Percentiles rank a stretch among this genome's conserved stretches.
Conservation (phyloP, 1,139 yeast species). For the Pneumocystis jirovecii region DNA sequence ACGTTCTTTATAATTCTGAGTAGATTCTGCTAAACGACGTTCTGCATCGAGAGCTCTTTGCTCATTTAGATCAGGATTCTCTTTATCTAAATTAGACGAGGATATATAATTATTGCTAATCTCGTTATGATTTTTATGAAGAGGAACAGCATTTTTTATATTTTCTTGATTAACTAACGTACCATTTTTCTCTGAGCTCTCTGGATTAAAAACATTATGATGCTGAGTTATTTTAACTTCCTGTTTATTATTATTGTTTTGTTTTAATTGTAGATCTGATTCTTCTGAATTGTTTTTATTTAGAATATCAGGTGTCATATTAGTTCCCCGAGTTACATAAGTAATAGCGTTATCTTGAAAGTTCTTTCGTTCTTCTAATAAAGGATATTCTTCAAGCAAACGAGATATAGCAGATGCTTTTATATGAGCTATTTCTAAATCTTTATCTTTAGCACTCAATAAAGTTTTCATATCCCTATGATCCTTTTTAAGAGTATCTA, state of each 20-base stretch:
- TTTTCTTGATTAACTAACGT: background rate
- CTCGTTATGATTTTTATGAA: background rate
- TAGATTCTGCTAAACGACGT: conserved; percentile 8
- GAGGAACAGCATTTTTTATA: background rate
- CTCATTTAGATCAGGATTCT: conserved; percentile 3
- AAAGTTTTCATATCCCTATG: conserved; percentile 1
- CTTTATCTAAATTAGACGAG: background rate
- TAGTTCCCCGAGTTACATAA: background rate
- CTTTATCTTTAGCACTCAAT: background rate
- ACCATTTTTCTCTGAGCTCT: background rate
- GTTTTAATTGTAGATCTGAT: background rate
- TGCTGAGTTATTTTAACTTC: background rate
- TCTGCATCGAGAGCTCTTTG: conserved; percentile 11
- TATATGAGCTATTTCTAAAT: conserved; percentile 8
- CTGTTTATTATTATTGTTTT: background rate
- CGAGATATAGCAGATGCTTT: conserved; percentile 5
- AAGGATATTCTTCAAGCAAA: background rate
- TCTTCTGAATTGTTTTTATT: background rate
- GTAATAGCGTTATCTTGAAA: background rate
- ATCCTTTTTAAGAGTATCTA: conserved; percentile 3
- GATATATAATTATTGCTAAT: background rate
- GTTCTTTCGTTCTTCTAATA: background rate
- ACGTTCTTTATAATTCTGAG: conserved; percentile 11
- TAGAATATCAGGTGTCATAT: background rate
- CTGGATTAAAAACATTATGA: background rate